Evolutionary conservation across 108 stramenopile genomes (phyloP), one percentile per base, ranked within the genome.

Genomic region (Cyclotella choctawhatcheeana): DNA sequence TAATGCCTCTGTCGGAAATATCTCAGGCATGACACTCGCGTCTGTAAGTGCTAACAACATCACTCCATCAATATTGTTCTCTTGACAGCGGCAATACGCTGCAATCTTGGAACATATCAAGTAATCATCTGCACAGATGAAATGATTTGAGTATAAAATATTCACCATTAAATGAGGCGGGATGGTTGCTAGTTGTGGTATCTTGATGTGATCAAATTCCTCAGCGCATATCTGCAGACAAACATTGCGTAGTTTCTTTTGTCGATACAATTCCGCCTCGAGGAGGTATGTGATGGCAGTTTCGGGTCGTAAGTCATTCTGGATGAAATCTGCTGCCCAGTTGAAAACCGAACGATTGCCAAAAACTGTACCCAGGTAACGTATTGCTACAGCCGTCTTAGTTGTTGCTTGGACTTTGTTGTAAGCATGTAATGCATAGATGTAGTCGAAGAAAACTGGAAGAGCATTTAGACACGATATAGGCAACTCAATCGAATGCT

Each of bases 51-150:
- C 59, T 25, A 71, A 58, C 22, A 79, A 58, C 25, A 37, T 60
- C 0, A 26, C 44, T 12, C 20, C 62, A 24, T 71, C 58, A 25
- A 79, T 71, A 14, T 65, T 60, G 4, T 67, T 71, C 31, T 60
- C 51, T 25, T 79, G 69, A 53, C 77, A 79, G 44, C 77, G 77
- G 29, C 77, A 79, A 70, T 71, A 79, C 17, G 77, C 64, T 47
- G 77, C 77, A 27, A 79, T 71, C 54, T 66, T 71, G 13, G 77
- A 65, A 66, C 70, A 79, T 43, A 79, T 22, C n/a, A 27, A 40
- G 14, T 32, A 34, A 29, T 64, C n/a, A 43, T 58, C 69, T 0
- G 65, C 59, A 34, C 50, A 48, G 44, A 27, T 48, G 24, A 79
- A 79, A 67, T 79, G 64, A 26, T 65, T 71, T 37, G 70, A 79